A percentile compares a stretch with the other conserved stretches of the same genome.
phyloP scores from a whole-genome alignment of 2,329 filamentous ascomycete species.

The Fusarium sarcochroum region DNA sequence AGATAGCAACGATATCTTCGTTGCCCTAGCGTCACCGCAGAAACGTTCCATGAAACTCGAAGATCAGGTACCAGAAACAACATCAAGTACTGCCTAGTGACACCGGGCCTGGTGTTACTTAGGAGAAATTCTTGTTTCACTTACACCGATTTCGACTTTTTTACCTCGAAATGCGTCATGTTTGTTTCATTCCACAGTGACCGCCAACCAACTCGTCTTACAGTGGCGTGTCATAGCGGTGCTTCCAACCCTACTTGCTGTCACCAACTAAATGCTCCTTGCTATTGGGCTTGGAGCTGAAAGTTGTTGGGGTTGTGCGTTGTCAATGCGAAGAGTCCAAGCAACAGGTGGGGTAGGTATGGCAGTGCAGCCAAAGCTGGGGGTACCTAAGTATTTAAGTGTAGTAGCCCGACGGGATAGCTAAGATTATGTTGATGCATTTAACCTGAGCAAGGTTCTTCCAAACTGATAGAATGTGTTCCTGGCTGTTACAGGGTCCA shows the following conservation, averaged over 20 bases:
- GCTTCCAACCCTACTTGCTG: neutral
- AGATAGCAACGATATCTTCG: constrained; percentile 15
- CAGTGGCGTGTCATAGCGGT: constrained; percentile 39
- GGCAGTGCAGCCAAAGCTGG: neutral
- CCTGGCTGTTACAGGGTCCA: neutral
- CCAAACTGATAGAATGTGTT: neutral
- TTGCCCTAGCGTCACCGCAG: constrained; percentile 21
- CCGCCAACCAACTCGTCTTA: constrained; percentile 15
- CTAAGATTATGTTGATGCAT: no score
- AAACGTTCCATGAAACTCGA: neutral
- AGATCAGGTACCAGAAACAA: constrained; percentile 13
- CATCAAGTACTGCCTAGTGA: neutral
- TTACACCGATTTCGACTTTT: constrained; percentile 9
- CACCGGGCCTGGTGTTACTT: neutral
- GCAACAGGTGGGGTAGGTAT: constrained; percentile 4
- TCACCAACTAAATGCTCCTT: neutral
- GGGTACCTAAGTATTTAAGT: no score
- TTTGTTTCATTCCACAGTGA: constrained; percentile 35
- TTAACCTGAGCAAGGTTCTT: neutral
- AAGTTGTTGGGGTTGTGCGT: constrained; percentile 10
- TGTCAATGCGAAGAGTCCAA: constrained; percentile 9
- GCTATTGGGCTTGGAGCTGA: neutral
- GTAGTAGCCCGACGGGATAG: no score
- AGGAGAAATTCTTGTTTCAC: constrained; percentile 4
- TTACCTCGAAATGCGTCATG: constrained; percentile 32